Evolutionary conservation across 768 basidiomycete species (phyloP).

Genomic region (Amanita pseudoporphyria): DNA sequence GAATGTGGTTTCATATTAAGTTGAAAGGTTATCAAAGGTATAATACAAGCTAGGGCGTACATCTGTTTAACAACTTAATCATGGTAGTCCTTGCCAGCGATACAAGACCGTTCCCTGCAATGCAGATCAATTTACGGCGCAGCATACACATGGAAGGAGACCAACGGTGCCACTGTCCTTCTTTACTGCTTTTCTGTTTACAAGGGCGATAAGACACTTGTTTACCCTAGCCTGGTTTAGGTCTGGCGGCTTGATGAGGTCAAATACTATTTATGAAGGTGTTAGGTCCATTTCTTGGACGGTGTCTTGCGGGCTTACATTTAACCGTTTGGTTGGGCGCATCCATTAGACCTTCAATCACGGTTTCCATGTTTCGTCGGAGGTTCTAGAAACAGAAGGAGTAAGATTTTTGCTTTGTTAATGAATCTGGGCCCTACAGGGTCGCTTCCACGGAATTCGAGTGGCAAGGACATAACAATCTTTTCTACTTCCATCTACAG

Average conservation of each 20-base stretch:
- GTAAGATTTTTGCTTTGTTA: not conserved
- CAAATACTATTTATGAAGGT: slow-evolving; percentile 43
- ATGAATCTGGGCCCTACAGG: slow-evolving; percentile 40
- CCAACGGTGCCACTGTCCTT: slow-evolving; percentile 63
- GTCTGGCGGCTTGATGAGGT: slow-evolving; percentile 71
- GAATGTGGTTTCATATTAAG: no score
- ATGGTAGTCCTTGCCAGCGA: slow-evolving; percentile 57
- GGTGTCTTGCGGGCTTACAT: slow-evolving; percentile 31
- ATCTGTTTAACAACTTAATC: slow-evolving; percentile 6
- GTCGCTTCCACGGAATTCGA: slow-evolving; percentile 88
- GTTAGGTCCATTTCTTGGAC: not conserved
- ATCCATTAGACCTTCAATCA: slow-evolving; percentile 71
- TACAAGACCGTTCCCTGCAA: slow-evolving; percentile 56
- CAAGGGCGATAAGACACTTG: slow-evolving; percentile 87
- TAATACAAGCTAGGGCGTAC: slow-evolving; percentile 4
- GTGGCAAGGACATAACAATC: slow-evolving; percentile 65
- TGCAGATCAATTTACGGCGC: not conserved
- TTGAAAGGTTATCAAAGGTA: no score
- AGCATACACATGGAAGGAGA: not conserved
- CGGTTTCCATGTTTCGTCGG: slow-evolving; percentile 68
- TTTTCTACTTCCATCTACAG: slow-evolving; percentile 53
- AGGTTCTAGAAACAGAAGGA: slow-evolving; percentile 36
- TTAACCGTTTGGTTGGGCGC: slow-evolving; percentile 50
- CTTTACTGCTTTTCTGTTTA: slow-evolving; percentile 73
- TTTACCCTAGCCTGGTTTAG: slow-evolving; percentile 88